Conservation (phyloP, 2,329 filamentous ascomycete species). For the Fusarium illudens region DNA sequence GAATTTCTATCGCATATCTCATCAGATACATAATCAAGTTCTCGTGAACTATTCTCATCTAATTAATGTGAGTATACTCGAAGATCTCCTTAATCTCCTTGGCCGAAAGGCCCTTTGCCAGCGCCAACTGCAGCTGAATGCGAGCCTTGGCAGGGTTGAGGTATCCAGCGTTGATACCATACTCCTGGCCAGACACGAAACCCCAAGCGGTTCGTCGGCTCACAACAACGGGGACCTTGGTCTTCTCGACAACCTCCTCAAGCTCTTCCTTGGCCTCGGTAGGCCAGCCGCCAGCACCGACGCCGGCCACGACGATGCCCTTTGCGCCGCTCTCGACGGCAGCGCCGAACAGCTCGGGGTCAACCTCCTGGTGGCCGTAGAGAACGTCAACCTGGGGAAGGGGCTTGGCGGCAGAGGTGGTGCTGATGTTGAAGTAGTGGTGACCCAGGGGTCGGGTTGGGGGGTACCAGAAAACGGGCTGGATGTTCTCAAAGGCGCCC, state of each 20-base stretch:
- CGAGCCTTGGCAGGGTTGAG: conserved; percentile 64
- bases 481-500: conserved; percentile 64
- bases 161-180: conserved; percentile 55
- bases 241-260: conserved; percentile 53
- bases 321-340: conserved; percentile 58
- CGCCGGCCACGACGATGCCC: conserved; percentile 64
- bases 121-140: conserved; percentile 57
- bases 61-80: conserved; percentile 3
- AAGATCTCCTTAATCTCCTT: conserved; percentile 31
- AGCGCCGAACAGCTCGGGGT: conserved; percentile 54
- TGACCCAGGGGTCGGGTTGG: conserved; percentile 57
- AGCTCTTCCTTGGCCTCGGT: conserved; percentile 49
- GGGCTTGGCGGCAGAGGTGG: conserved; percentile 31
- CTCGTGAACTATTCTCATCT: background rate
- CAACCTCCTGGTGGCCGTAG: conserved; percentile 61
- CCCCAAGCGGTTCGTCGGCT: conserved; percentile 60
- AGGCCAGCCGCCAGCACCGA: conserved; percentile 61
- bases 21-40: background rate
- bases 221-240: conserved; percentile 56
- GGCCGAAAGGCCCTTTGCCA: conserved; percentile 26
- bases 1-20: background rate
- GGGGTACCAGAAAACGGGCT: conserved; percentile 67
- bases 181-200: conserved; percentile 52
- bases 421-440: conserved; percentile 52
- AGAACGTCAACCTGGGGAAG: conserved; percentile 66